Evolutionary conservation across 371 early-diverging fungal species (phyloP).

Genomic region (Mucor sp.): DNA sequence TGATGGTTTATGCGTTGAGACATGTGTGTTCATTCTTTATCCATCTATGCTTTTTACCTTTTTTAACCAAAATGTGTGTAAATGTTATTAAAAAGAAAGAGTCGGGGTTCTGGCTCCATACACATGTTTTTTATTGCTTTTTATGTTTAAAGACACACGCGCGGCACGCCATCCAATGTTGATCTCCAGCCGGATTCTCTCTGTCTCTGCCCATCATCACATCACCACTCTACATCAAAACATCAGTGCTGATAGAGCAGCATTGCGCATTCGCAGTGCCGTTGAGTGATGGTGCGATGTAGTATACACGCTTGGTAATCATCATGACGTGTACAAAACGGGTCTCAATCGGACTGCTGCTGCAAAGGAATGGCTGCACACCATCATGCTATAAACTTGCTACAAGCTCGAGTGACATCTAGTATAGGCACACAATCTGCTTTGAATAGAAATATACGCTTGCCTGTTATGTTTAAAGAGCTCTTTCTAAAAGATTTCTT

Average conservation of each 20-base stretch:
- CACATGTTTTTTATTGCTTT: constrained; percentile 2
- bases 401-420: too few relatives aligned
- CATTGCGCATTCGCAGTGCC: background rate
- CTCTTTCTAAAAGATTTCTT: too few relatives aligned
- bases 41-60: background rate
- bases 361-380: too few relatives aligned
- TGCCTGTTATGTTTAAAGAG: too few relatives aligned
- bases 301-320: background rate
- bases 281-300: too few relatives aligned
- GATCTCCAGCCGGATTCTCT: background rate
- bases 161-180: background rate
- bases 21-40: background rate
- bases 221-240: background rate
- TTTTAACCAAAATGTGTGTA: background rate
- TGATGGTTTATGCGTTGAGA: background rate
- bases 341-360: too few relatives aligned
- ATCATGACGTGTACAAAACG: too few relatives aligned
- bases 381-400: too few relatives aligned
- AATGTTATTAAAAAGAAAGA: constrained; percentile 1
- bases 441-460: too few relatives aligned
- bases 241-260: background rate
- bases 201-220: background rate
- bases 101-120: background rate
- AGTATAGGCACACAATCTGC: too few relatives aligned
- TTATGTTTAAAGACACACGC: background rate